Base-by-base conservation (phyloP, 306 rosid genomes). In the Ormosia semicastrata region DNA sequence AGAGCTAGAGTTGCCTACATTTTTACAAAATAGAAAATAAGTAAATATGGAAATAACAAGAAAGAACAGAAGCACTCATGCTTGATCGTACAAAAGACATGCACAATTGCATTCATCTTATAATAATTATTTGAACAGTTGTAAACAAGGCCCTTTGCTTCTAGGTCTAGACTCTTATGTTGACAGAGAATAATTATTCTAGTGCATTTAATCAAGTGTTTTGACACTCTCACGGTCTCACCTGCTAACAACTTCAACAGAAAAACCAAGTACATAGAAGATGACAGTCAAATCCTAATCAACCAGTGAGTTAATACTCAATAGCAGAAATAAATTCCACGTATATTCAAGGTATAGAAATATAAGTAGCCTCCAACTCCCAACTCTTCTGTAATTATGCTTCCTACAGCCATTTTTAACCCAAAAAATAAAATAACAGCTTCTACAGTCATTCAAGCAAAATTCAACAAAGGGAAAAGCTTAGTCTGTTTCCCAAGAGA, bases 1-100 rank as follows among this genome's bases (percentile, higher is more conserved):
- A 95, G 86, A 76, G 98, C 93, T 83, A 95, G 86, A 84, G 90
- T 90, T 52, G 95, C 98, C 98, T 95, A 64, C 71, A 85, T 50
- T 88, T 88, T 86, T 78, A 30, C 71, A 81, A 84, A 77, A 62
- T 30, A 88, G 33, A 85, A 7, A 47, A 62, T 75, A 64, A 66
- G 52, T 47, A 64, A 64, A 34, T 3, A 34, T 67, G 54, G 60
- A 84, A 66, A 85, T 50, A 49, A 82, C 3, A 4, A 47, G 49
- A 75, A 65, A 54, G 44, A 32, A 58, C 64, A 80, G 46, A 73
- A 73, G 18, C 39, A 73, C 1, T 43, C 54, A 15, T 60, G 37
- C 56, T 67, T 50, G 43, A 49, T 49, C 15, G n/a, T n/a, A 50
- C 49, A 40, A 76, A 59, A 49, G 9, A 29, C 17, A 68, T 59